Evolutionary conservation across 2,329 filamentous ascomycete genomes (phyloP), one percentile per base, ranked within the genome.

Genomic region (Stemphylium beticola): DNA sequence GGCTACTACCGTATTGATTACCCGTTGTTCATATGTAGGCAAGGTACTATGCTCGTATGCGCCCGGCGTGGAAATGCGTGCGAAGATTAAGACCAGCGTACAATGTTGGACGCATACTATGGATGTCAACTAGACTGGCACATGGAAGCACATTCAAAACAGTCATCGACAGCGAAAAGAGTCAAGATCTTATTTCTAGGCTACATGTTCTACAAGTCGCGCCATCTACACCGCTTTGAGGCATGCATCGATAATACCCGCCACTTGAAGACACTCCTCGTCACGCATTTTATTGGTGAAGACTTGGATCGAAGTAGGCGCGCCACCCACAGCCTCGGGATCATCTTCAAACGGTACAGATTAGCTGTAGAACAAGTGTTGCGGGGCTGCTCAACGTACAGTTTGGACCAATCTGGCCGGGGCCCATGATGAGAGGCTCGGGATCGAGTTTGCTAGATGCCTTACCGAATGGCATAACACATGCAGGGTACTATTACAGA

Each of bases 211-310:
- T 2, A 29, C 26, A 11, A 29, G 8, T 7, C 9, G 8, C 9
- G 10, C 10, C 26, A 2, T 20, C 1, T 40, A 48, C 31, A 18
- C 22, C 6, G 29, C 22, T 17, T 40, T 54, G 17, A 54, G 29
- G 26, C 39, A 44, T 11, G 32, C 46, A 44, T 54, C 45, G 1
- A 54, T 15, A 1, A 50, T 17, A 4, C 24, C 15, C 7, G 51
- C 39, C 14, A 39, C 40, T 15, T 24, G 39, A 15, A 54, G 46
- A 37, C 51, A 54, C 11, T 54, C 51, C 29, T 54, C 51, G 26
- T 54, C 51, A 15, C 51, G 51, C 51, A 50, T 54, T 26, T 8
- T 54, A 10, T 50, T 39, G 8, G 46, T 54, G 10, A 40, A 44
- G 18, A 54, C 34, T 24, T 49, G 46, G 2, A 54, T 31, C 9